Evolutionary conservation across 768 basidiomycete species (phyloP), one percentile per base, ranked within the genome.

Genomic region (Rhodotorula taiwanensis): DNA sequence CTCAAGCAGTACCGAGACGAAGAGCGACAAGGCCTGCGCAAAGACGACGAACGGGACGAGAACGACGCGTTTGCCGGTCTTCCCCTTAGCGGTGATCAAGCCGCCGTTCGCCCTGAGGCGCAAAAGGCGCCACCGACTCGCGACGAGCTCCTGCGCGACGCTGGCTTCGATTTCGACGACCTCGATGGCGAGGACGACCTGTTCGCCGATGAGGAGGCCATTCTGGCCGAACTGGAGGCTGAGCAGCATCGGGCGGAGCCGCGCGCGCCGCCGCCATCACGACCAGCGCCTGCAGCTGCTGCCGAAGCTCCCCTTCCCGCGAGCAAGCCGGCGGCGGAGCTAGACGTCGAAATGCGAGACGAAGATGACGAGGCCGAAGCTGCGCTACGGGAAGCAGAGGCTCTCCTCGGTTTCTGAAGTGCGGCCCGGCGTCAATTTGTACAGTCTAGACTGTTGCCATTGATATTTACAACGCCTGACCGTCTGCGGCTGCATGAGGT

Each of bases 341-440:
- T 27, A 10, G 41, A 34, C 21, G 20, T 5, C 1, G n/a, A 36
- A 5, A 39, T 5, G 33, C 54, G n/a, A 6, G 50, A 54, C 15
- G 56, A 67, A 11, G 66, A 68, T 21, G 81, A 82, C 10, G 84
- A 86, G 39, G 82, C 52, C 7, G 33, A 45, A 36, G 54, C 52
- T n/a, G 64, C 64, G 21, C 23, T 65, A 58, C 42, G 58, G 21
- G 64, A 65, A 34, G 58, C 83, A 39, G 70, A 71, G 36, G 70
- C 33, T 80, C 88, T 88, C 84, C 81, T 84, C 67, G 78, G 85
- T 45, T 76, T 87, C 56, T 72, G 80, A 44, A 83, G 86, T n/a
- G n/a, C n/a, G 34, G 50, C 4, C 11, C 13, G 9, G 72, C 75
- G 83, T 14, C 21, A 16, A 18, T 13, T 9, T 21, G 10, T 31